Base-by-base conservation (phyloP, 1,139 yeast species). In the Pneumocystis oryctolagi region DNA sequence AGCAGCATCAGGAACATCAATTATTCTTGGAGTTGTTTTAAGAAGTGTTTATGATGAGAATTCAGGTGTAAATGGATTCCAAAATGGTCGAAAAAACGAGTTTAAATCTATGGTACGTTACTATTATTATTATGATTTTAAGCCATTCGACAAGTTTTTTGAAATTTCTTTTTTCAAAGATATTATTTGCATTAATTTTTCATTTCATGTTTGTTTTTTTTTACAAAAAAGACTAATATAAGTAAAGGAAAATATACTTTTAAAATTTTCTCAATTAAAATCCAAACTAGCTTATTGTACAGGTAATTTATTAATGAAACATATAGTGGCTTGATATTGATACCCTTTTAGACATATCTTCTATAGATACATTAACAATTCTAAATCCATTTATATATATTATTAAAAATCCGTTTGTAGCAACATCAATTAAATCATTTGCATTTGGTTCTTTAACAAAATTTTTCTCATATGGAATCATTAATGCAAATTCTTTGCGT, bases 361-460 rank as follows among this genome's bases (percentile, higher is more conserved):
- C 79, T 0, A 79, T 89, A 60, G 95, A 88, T 70, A 80, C 89
- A 35, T 76, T 85, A 66, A 85, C 92, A 1, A 76, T 92, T 35
- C 74, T 90, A 62, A 92, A 85, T 70, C 98, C 98, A 1, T 92
- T 90, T 70, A 77, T 92, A 60, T 78, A 89, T 66, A 87, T 89
- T n/a, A 84, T 94, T 64, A 85, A 89, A 70, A 85, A 95, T 6
- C 85, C 94, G 42, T 78, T 87, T 25, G 89, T 95, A 1, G 84
- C 96, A 0, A 97, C 97, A 3, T 79, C 82, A 67, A 86, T 92
- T 64, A 94, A 98, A 0, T 80, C 89, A 3, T 76, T 89, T 66
- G 92, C 97, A 0, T 78, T 94, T 65, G 82, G 82, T 63, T 83
- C 97, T 2, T 76, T 94, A 39, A 78, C 85, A 53, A 89, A 87